Evolutionary conservation across 495 filamentous ascomycete species (phyloP).

Genomic region (Trichocladium antarcticum): DNA sequence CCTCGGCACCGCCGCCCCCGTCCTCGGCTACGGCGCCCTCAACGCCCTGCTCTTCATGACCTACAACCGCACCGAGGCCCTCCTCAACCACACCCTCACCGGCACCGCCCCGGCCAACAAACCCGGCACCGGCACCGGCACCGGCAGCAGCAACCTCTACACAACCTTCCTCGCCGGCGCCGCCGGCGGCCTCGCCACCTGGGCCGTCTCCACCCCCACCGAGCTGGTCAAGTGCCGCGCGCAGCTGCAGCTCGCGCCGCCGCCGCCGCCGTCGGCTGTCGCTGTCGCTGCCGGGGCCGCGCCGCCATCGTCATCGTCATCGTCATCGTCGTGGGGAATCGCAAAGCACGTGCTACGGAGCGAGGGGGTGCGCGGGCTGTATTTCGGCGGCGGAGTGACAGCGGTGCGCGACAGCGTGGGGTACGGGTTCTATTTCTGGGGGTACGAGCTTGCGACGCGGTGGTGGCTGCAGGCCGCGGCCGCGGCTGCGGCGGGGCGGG

Average conservation of each 20-base stretch:
- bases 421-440: constrained; percentile 90
- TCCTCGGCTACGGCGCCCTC: constrained; percentile 77
- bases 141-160: constrained; percentile 26
- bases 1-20: constrained; percentile 62
- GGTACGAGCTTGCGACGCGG: constrained; percentile 62
- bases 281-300: neutral
- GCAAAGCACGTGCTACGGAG: constrained; percentile 46
- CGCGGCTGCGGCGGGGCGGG: constrained; percentile 68
- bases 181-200: constrained; percentile 67
- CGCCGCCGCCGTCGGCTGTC: neutral
- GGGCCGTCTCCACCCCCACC: constrained; percentile 69
- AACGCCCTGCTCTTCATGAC: constrained; percentile 78
- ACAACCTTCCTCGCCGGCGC: constrained; percentile 68
- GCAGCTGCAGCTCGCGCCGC: constrained; percentile 46
- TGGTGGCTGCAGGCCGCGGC: constrained; percentile 33
- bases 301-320: neutral
- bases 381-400: constrained; percentile 67
- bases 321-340: constrained; percentile 47
- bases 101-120: neutral
- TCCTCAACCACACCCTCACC: constrained; percentile 41
- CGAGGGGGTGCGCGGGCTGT: constrained; percentile 61
- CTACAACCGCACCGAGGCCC: constrained; percentile 64
- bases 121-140: neutral
- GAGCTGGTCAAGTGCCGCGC: constrained; percentile 81
- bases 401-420: constrained; percentile 72